Base-by-base conservation (phyloP, 345 rosid species). In the Hibiscus mutabilis region DNA sequence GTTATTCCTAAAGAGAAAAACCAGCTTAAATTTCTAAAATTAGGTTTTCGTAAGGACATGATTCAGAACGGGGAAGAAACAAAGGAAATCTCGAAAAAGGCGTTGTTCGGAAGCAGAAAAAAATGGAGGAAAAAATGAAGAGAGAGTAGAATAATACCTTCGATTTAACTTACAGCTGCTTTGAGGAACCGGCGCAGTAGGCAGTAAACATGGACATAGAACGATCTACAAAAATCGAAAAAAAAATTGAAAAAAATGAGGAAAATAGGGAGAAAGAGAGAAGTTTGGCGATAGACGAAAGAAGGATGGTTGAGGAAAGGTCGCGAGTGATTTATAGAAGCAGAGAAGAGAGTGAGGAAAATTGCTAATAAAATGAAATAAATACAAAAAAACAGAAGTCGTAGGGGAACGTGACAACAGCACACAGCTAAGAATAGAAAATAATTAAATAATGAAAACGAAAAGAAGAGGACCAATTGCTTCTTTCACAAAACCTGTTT, bases 121-220 rank as follows among this genome's bases (percentile, higher is more conserved):
- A 16, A 22, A 22, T 0, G 15, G 3, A 8, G 2, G 13, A 14
- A 5, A 15, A 3, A 13, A 0, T 0, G 19, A 15, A 13, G 40
- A 60, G 4, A 60, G 3, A 14, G 18, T 12, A 47, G 13, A 12
- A 56, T 22, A 27, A 60, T 60, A 60, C 40, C 64, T 60, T 60
- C 13, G 64, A 4, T 44, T 70, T 10, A 64, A 75, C 86, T 80
- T 78, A 74, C 84, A 81, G 55, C 69, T 60, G 63, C 70, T 11
- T 11, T 5, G 57, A 44, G 24, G 21, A 59, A 59, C 40, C 19
- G 51, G 63, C 57, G 22, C 2, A 15, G 4, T 19, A 5, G 29
- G 29, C 5, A 27, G 16, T 15, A 16, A 42, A 66, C 21, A 66
- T 46, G 42, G 11, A 73, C n/a, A 53, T 9, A 37, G 14, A 13